Base-by-base conservation (phyloP, 768 basidiomycete genomes). In the Leccinum longicurvipes region DNA sequence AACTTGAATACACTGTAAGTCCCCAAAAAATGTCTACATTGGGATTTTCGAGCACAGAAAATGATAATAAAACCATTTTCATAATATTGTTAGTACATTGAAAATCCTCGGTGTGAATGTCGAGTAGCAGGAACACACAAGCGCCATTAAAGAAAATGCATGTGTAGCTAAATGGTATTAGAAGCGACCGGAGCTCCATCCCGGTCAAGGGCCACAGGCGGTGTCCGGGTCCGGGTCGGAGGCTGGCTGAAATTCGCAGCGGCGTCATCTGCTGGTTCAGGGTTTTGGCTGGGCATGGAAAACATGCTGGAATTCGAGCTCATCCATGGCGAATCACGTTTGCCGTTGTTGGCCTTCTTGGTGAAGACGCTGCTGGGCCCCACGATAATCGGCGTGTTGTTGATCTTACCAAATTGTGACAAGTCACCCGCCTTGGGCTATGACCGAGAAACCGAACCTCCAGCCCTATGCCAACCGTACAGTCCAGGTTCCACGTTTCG, bases 381-480 rank as follows among this genome's bases (percentile, higher is more conserved):
- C 68, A 97, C 90, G 1, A 84, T 84, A 72, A 88, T 82, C 1
- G 85, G 77, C 8, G 82, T 75, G 28, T 82, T 82, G 67, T 74
- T 85, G 68, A 96, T 89, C 77, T 94, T 92, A 63, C 93, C 92
- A 61, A 96, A 95, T 57, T 87, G 81, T 42, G 89, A 86, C 51
- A 95, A 77, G 70, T 95, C 91, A 19, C 92, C 92, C 50, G 85
- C 91, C 74, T 93, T 89, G 54, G 87, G 73, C 39, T 83, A 82
- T 25, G 83, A 81, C 23, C 85, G 82, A 32, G 79, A 51, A 36
- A 74, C 73, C 29, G 74, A 69, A 34, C 76, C 74, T 55, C 81
- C 78, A 50, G 86, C 83, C 19, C 86, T 85, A 32, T 89, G 83
- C 94, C 95, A 98, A n/a, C 91, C 91, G 57, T 98, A 93, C 28